Evolutionary conservation across 148 eudicot genomes (phyloP), one percentile per base, ranked within the genome.

Genomic region (Camellia japonica): DNA sequence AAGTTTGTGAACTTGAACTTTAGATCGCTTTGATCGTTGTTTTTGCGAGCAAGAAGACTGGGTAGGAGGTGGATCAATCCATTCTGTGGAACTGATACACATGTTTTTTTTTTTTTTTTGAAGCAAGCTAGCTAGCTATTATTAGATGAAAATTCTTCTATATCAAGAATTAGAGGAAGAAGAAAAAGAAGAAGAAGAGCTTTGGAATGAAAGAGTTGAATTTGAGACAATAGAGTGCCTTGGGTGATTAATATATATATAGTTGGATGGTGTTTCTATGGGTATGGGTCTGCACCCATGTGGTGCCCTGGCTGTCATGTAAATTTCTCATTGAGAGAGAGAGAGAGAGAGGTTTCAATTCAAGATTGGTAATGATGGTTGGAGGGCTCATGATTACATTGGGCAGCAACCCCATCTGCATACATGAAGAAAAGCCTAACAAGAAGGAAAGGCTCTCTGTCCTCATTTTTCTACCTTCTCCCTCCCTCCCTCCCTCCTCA

Each of bases 301-400:
- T 84, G 86, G 80, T 79, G 83, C 82, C 71, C 83, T 89, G 87
- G 86, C 82, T 86, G 73, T 81, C 80, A 81, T 68, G 69, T 18
- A 63, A 73, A 79, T 6, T 54, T 51, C 41, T 58, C 42, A 56
- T 5, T 16, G 82, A 67, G 78, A 30, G 79, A 54, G 79, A 74
- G 83, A 78, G 84, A 59, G 49, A 42, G 80, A 62, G 81, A 6
- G 78, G 67, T 80, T 89, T 88, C 91, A 85, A 81, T 89, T 88
- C 91, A 85, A 81, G 74, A 56, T 58, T 76, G 85, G 82, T 87
- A 89, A 90, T 90, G 88, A 90, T 90, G 90, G 73, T 72, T 63
- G 70, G 83, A 66, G 81, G 83, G 78, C 82, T 88, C 93, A 90
- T 90, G 78, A 90, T 90, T 88, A 85, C 88, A 83, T 74, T 19